These are phyloP conservation scores for Geotrichum klebahnii DNA, from an alignment of 1,139 yeast genomes.

Conservation along the genomic window DNA sequence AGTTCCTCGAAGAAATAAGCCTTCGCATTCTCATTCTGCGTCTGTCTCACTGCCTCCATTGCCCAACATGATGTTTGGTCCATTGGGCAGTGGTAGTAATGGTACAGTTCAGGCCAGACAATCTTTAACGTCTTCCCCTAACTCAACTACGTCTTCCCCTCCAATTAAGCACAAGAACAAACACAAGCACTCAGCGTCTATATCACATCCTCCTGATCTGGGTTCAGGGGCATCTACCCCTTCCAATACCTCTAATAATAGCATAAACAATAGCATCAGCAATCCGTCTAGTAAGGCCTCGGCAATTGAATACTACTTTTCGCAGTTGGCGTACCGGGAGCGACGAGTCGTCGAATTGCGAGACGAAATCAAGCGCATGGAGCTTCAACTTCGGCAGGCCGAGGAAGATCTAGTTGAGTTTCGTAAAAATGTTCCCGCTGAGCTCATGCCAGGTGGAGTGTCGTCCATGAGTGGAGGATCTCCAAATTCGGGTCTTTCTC, in stretches of 20 bases:
- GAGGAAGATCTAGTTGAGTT: slow-evolving; percentile 31
- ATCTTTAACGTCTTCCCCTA: slow-evolving; percentile 3
- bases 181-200: slow-evolving; percentile 2
- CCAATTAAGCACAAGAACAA: not conserved
- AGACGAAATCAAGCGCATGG: slow-evolving; percentile 36
- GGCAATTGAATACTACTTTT: slow-evolving; percentile 26
- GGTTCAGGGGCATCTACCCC: slow-evolving; percentile 3
- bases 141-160: slow-evolving; percentile 6
- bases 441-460: slow-evolving; percentile 1
- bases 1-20: not conserved
- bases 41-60: slow-evolving; percentile 16
- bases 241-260: not conserved
- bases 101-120: not conserved
- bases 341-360: slow-evolving; percentile 38
- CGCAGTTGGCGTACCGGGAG: slow-evolving; percentile 39
- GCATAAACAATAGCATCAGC: not conserved
- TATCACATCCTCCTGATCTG: slow-evolving; percentile 2
- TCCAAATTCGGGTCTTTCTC: slow-evolving; percentile 1
- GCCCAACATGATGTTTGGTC: not conserved
- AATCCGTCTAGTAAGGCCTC: slow-evolving; percentile 1
- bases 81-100: too few species aligned
- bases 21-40: slow-evolving; percentile 16
- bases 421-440: slow-evolving; percentile 13
- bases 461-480: not conserved
- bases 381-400: slow-evolving; percentile 33